phyloP scores from a whole-genome alignment of 2,329 filamentous ascomycete genomes.

The Arthrinium phaeospermum region DNA sequence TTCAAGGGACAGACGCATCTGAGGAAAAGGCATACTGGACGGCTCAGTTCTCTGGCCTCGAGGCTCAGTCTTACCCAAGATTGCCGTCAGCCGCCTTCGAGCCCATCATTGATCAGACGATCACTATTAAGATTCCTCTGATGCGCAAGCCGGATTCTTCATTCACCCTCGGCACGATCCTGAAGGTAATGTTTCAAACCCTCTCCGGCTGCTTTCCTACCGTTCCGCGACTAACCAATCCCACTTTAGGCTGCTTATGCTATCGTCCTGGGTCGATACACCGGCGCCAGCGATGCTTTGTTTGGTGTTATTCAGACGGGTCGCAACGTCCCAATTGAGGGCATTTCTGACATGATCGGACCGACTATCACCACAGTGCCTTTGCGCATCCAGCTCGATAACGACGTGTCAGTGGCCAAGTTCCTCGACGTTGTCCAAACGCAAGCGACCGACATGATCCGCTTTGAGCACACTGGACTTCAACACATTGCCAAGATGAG shows the following conservation, averaged over 20 bases:
- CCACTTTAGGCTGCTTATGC: conserved; percentile 47
- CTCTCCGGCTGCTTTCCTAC: not conserved
- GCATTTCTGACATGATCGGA: conserved; percentile 27
- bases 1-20: not conserved
- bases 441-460: conserved; percentile 20
- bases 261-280: conserved; percentile 42
- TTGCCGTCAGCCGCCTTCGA: not conserved
- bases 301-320: conserved; percentile 49
- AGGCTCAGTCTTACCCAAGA: not conserved
- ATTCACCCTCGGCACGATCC: conserved; percentile 7
- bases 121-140: conserved; percentile 17
- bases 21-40: conserved; percentile 2
- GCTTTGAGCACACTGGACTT: conserved; percentile 20
- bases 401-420: conserved; percentile 38
- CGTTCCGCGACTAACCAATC: not conserved
- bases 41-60: not conserved
- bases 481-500: conserved; percentile 10
- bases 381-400: conserved; percentile 40
- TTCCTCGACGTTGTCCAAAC: conserved; percentile 44
- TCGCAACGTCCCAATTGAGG: conserved; percentile 31
- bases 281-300: conserved; percentile 43
- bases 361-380: conserved; percentile 48
- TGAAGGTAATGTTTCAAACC: not conserved
- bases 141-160: conserved; percentile 18
- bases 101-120: conserved; percentile 5